Evolutionary conservation across 140 eudicot genomes (phyloP), one percentile per base, ranked within the genome.

Genomic region (Flaveria floridana): DNA sequence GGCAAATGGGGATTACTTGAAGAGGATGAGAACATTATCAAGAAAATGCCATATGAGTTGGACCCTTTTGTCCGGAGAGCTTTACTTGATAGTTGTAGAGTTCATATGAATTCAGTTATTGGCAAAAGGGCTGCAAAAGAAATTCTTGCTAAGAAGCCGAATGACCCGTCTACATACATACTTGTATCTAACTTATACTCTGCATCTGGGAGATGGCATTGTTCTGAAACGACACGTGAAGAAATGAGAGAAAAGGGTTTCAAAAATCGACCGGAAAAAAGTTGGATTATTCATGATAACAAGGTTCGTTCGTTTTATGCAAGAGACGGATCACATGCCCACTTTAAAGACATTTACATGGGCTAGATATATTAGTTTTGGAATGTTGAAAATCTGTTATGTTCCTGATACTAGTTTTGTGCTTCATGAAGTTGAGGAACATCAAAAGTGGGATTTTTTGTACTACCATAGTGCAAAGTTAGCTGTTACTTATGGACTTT

Each of bases 391-490:
- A 83, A 80, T 76, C 19, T 97, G 99, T 25, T 94, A 94, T 73
- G 64, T 65, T 13, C 99, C 99, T 2, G 96, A 94, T 74, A 91
- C 96, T 46, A 91, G 96, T 64, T 91, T 88, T 79, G 97, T 94
- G 77, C 97, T 94, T 65, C 99, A 91, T 71, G 99, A 91, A 58
- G 97, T 91, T 37, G 97, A 91, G 84, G 97, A 94, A 78, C 81
- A 80, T 81, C 99, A 91, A 65, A 94, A 94, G 81, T n/a, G 63
- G 62, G 83, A 88, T 76, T 91, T 94, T 71, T 84, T 94, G 80
- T 81, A 83, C 79, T 85, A 91, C 78, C 99, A 91, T 79, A 91
- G 99, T 72, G 91, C 92, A 7, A 94, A 94, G 78, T 61, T 94
- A 13, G 97, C 96, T 0, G 96, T 85, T 47, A 81, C 97, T 0